Evolutionary conservation across 1,139 yeast genomes (phyloP), one percentile per base, ranked within the genome.

Genomic region (Suhomyces atakaporum): DNA sequence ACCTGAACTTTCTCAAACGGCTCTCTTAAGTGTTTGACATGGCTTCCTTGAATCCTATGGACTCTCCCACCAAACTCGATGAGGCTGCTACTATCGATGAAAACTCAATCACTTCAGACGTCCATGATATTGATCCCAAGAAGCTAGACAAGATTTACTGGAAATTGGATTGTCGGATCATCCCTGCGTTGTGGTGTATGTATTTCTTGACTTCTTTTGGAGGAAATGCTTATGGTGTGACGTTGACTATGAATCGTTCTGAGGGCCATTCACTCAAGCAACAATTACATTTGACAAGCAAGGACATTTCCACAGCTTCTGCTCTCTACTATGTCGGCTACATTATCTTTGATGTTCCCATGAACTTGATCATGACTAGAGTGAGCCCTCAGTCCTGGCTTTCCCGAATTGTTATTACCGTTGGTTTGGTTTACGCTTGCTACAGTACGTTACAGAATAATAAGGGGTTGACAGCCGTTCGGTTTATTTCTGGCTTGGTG

Each of bases 351-450:
- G 96, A 87, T 59, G 81, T 86, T 22, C 96, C 96, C 16, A 85
- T 86, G 92, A 87, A 87, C 60, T 70, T 87, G 52, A 62, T 79
- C 35, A 86, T 87, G 95, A 86, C 95, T n/a, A 69, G 72, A 42
- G 75, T 86, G 8, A 81, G 89, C 27, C 95, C 96, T 1, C 94
- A 87, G 51, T 75, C 86, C 2, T 87, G 96, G 96, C 66, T 87
- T 43, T 73, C 88, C 3, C 77, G 96, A 60, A 86, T 84, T 48
- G 84, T 85, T 20, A 67, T 84, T 31, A 71, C 87, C 15, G 87
- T 86, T 25, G 96, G 95, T 5, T 51, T 85, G 31, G 89, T 84
- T 2, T 85, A 84, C 52, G 58, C 86, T 1, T 87, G 94, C 54
- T 85, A 84, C 56, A 69, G 79, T 8, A 80, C 85, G 0, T 66